phyloP scores from a whole-genome alignment of 2,329 filamentous ascomycete species.

The Pseudogymnoascus sp. region DNA sequence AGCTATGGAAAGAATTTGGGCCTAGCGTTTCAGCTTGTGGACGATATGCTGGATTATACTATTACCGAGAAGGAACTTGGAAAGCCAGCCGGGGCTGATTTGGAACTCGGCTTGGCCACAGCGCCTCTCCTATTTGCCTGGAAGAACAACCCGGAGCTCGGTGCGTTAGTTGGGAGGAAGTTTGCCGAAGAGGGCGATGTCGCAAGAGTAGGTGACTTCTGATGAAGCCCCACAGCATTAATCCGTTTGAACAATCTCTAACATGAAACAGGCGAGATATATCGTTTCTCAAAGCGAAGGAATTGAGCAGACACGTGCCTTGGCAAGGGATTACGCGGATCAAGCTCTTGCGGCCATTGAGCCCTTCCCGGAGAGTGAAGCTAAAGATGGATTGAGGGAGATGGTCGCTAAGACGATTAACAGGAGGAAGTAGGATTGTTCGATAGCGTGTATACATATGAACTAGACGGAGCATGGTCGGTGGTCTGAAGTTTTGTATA shows the following conservation, averaged over 20 bases:
- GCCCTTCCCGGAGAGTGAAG: constrained; percentile 85
- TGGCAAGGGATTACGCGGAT: constrained; percentile 86
- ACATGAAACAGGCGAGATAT: constrained; percentile 61
- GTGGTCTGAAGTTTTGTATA: constrained; percentile 3
- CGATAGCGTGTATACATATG: constrained; percentile 7
- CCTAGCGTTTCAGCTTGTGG: constrained; percentile 91
- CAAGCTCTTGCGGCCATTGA: constrained; percentile 80
- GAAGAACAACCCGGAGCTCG: constrained; percentile 79
- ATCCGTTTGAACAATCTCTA: constrained; percentile 15
- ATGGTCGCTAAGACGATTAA: constrained; percentile 92
- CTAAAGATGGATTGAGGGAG: constrained; percentile 81
- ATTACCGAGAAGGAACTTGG: constrained; percentile 76
- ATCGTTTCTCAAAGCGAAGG: constrained; percentile 78
- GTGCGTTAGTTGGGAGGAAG: constrained; percentile 82
- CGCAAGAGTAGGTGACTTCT: constrained; percentile 53
- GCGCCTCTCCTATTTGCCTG: constrained; percentile 92
- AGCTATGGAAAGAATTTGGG: constrained; percentile 88
- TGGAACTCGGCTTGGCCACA: constrained; percentile 88
- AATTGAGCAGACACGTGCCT: constrained; percentile 80
- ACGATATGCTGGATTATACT: constrained; percentile 97
- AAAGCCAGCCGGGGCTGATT: constrained; percentile 88
- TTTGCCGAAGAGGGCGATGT: constrained; percentile 81
- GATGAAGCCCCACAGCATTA: neutral
- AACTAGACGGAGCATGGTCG: neutral
- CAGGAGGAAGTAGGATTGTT: constrained; percentile 62